These are phyloP conservation scores for Bacterosira constricta DNA, from an alignment of 108 stramenopile species.

Conservation along the genomic window DNA sequence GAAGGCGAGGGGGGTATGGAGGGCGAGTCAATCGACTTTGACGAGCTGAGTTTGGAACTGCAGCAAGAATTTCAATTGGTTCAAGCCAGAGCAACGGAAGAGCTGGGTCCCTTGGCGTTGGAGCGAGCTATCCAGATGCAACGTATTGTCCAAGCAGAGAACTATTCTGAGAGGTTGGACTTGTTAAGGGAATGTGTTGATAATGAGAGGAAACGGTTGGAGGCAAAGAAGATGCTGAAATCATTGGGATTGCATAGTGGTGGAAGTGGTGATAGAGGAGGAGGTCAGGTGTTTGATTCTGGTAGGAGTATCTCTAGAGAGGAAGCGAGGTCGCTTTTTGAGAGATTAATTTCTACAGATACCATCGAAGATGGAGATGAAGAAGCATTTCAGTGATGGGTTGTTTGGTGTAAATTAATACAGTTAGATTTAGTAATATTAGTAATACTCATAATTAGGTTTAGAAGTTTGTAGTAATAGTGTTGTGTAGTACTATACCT, in stretches of 20 bases:
- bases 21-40: conserved; percentile 38
- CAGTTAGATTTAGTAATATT: too few species aligned
- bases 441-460: too few species aligned
- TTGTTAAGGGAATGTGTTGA: conserved; percentile 43
- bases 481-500: too few species aligned
- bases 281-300: not conserved
- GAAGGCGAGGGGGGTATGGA: not conserved
- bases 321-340: conserved; percentile 31
- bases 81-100: conserved; percentile 37
- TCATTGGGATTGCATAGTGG: conserved; percentile 14
- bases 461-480: not conserved
- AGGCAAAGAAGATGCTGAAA: conserved; percentile 44
- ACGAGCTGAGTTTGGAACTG: conserved; percentile 40
- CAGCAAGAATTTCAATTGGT: conserved; percentile 41
- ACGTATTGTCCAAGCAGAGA: conserved; percentile 39
- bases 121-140: conserved; percentile 49
- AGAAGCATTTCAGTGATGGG: conserved; percentile 17
- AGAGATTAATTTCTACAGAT: conserved; percentile 25
- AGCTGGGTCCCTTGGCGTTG: conserved; percentile 38
- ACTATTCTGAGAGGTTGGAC: conserved; percentile 27
- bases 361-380: conserved; percentile 7
- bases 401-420: too few species aligned
- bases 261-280: conserved; percentile 3
- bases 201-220: conserved; percentile 30
- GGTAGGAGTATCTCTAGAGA: conserved; percentile 14